These are phyloP conservation scores for Phaeosphaeria sp. DNA, from an alignment of 2,329 filamentous ascomycete genomes.

Conservation along the genomic window DNA sequence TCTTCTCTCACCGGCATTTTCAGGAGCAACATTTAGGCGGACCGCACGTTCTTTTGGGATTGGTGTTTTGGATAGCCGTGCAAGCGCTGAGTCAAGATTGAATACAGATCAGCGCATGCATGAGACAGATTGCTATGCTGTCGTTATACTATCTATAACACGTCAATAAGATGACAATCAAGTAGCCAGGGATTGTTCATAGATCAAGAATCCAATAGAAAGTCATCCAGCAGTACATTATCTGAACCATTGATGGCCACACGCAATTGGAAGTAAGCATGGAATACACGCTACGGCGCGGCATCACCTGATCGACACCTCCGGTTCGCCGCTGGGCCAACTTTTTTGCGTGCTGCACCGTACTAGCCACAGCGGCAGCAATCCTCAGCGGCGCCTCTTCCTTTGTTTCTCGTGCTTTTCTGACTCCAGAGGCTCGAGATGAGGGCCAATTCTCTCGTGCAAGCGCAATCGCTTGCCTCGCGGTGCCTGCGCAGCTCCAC, in stretches of 20 bases:
- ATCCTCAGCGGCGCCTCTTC: conserved; percentile 37
- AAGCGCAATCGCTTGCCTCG: conserved; percentile 42
- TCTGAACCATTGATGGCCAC: background rate
- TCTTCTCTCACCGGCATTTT: conserved; percentile 42
- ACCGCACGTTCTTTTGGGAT: conserved; percentile 35
- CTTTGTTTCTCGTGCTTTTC: conserved; percentile 21
- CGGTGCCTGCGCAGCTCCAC: conserved; percentile 38
- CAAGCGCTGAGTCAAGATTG: conserved; percentile 13
- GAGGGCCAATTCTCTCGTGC: conserved; percentile 43
- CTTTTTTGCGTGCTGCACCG: conserved; percentile 32
- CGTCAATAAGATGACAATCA: background rate
- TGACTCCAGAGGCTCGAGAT: conserved; percentile 28
- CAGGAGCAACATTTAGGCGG: conserved; percentile 42
- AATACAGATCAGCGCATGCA: conserved; percentile 25
- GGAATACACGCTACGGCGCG: conserved; percentile 2
- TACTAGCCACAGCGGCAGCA: conserved; percentile 22
- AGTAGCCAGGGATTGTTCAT: conserved; percentile 13
- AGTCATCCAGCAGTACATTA: background rate
- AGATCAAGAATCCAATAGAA: conserved; percentile 23
- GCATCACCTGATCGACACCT: conserved; percentile 31
- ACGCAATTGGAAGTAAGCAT: background rate
- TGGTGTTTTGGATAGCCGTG: conserved; percentile 27
- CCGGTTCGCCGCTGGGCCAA: conserved; percentile 33
- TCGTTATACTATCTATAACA: background rate
- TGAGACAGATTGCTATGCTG: conserved; percentile 1